Evolutionary conservation across 805 yeast genomes (phyloP).

Genomic region (Ogataea henricii): DNA sequence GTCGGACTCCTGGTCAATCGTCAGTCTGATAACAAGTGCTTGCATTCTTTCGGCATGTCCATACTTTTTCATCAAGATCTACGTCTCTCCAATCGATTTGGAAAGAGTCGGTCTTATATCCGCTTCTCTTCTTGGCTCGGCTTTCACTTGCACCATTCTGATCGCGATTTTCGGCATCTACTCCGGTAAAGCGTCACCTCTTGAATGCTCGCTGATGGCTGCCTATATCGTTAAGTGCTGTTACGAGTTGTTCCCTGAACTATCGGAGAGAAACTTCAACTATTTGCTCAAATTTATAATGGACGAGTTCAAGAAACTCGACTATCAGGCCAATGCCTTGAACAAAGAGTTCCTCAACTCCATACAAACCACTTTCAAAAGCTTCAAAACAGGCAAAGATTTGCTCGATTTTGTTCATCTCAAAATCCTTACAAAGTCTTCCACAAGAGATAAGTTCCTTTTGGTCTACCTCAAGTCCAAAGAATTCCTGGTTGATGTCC

Average conservation of each 20-base stretch:
- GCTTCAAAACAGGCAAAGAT: slow-evolving; percentile 24
- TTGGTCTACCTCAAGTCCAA: slow-evolving; percentile 26
- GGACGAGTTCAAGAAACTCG: slow-evolving; percentile 38
- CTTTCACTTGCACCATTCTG: slow-evolving; percentile 71
- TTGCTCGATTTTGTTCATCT: slow-evolving; percentile 19
- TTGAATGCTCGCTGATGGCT: slow-evolving; percentile 82
- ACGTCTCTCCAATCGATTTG: slow-evolving; percentile 68
- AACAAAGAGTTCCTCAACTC: slow-evolving; percentile 37
- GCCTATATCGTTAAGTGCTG: slow-evolving; percentile 92
- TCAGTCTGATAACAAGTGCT: slow-evolving; percentile 70
- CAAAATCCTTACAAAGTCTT: slow-evolving; percentile 19
- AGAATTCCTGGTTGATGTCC: slow-evolving; percentile 28
- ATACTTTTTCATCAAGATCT: slow-evolving; percentile 80
- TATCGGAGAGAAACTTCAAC: slow-evolving; percentile 52
- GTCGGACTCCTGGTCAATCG: slow-evolving; percentile 79
- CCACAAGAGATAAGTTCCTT: slow-evolving; percentile 22
- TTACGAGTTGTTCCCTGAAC: slow-evolving; percentile 88
- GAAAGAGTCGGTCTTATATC: slow-evolving; percentile 64
- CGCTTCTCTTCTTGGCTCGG: slow-evolving; percentile 85
- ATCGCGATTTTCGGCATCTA: slow-evolving; percentile 83
- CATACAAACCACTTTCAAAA: slow-evolving; percentile 31
- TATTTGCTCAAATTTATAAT: slow-evolving; percentile 37
- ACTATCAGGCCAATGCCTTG: slow-evolving; percentile 33
- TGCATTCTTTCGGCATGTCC: slow-evolving; percentile 73
- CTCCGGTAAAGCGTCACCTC: slow-evolving; percentile 82